Percentiles rank a stretch among this genome's conserved stretches.
phyloP scores from a whole-genome alignment of 805 yeast species.

The Cyberlindnera saturnus region DNA sequence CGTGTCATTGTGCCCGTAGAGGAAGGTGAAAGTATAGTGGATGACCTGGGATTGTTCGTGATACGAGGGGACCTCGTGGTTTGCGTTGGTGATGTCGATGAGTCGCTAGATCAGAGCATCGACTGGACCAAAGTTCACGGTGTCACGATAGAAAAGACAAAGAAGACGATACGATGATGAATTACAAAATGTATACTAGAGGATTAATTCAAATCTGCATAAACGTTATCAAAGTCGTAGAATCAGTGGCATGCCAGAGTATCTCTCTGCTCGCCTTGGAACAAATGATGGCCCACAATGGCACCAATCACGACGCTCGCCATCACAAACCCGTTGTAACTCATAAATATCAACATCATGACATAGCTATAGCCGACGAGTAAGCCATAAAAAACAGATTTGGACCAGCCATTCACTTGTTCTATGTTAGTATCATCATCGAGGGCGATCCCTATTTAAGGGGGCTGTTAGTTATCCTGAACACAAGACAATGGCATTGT shows the following conservation, averaged over 20 bases:
- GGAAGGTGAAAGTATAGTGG: constrained; percentile 18
- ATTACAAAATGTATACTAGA: neutral
- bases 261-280: constrained; percentile 35
- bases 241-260: constrained; percentile 23
- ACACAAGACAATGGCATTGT: neutral
- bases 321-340: constrained; percentile 84
- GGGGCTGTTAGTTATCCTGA: constrained; percentile 2
- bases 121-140: constrained; percentile 28
- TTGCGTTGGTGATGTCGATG: constrained; percentile 49
- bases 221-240: neutral
- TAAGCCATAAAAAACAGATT: constrained; percentile 47
- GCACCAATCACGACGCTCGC: constrained; percentile 69
- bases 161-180: constrained; percentile 17
- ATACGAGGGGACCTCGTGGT: constrained; percentile 57
- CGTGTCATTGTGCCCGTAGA: constrained; percentile 36
- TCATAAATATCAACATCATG: constrained; percentile 80
- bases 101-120: constrained; percentile 30
- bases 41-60: constrained; percentile 41
- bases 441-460: constrained; percentile 3
- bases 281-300: constrained; percentile 55
- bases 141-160: constrained; percentile 21
- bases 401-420: constrained; percentile 20
- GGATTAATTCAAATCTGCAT: neutral
- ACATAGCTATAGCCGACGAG: constrained; percentile 67
- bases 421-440: constrained; percentile 3